Conservation (phyloP, 2,329 filamentous ascomycete genomes). For the Ophiostoma sp. region DNA sequence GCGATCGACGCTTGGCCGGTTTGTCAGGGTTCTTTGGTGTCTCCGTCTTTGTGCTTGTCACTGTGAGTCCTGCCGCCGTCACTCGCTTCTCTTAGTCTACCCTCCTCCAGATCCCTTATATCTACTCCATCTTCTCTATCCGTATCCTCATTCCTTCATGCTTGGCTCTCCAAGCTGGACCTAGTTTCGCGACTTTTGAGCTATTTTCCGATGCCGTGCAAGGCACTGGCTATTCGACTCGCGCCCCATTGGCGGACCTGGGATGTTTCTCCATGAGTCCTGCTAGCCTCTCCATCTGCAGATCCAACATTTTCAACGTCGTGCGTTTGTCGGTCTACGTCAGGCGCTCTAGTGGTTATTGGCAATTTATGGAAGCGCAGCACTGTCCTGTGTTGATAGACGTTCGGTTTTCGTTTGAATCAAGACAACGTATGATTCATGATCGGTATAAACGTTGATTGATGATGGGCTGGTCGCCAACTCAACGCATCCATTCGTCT, state of each 20-base stretch:
- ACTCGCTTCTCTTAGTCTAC: too few relatives aligned
- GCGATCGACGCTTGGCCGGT: background rate
- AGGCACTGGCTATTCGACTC: background rate
- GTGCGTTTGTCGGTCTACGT: too few relatives aligned
- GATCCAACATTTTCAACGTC: background rate
- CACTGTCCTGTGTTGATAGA: background rate
- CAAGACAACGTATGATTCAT: too few relatives aligned
- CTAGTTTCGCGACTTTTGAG: background rate
- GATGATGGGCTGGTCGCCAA: too few relatives aligned
- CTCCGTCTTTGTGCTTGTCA: too few relatives aligned
- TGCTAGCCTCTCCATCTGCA: slow-evolving; percentile 5
- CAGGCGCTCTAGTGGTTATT: too few relatives aligned
- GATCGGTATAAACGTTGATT: too few relatives aligned
- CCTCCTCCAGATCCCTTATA: background rate
- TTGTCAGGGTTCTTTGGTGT: background rate
- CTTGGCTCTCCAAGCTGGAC: background rate
- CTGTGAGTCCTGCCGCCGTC: too few relatives aligned
- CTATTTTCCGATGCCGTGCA: background rate
- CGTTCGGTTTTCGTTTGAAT: background rate
- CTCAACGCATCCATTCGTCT: too few relatives aligned
- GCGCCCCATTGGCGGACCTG: background rate
- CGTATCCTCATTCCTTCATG: background rate
- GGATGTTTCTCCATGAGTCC: background rate
- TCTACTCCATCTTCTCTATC: background rate
- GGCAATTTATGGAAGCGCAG: too few relatives aligned